Evolutionary conservation across 306 rosid genomes (phyloP).

Genomic region (peach (Prunus persica)): Prunus_persica_NCBIv2 NC_034013.1:10302501-10303000

Average conservation of each 20-base stretch:
- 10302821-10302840: not conserved
- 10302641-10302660: too few relatives aligned
- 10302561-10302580: not conserved
- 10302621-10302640: not conserved
- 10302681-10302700: too few relatives aligned
- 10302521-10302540: not conserved
- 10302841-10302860: not conserved
- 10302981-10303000: not conserved
- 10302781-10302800: not conserved
- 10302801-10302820: not conserved
- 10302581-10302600: not conserved
- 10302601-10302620: not conserved
- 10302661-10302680: too few relatives aligned
- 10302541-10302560: not conserved
- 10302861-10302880: not conserved
- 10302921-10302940: not conserved
- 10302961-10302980: slow-evolving; percentile 1
- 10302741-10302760: too few relatives aligned
- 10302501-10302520: slow-evolving; percentile 8
- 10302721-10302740: too few relatives aligned
- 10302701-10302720: too few relatives aligned
- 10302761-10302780: too few relatives aligned
- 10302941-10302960: not conserved
- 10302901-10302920: not conserved
- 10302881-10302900: not conserved